A percentile compares a stretch with the other conserved stretches of the same genome.
phyloP scores from a whole-genome alignment of 371 early-diverging fungal species.

The Actinomortierella wolfii region DNA sequence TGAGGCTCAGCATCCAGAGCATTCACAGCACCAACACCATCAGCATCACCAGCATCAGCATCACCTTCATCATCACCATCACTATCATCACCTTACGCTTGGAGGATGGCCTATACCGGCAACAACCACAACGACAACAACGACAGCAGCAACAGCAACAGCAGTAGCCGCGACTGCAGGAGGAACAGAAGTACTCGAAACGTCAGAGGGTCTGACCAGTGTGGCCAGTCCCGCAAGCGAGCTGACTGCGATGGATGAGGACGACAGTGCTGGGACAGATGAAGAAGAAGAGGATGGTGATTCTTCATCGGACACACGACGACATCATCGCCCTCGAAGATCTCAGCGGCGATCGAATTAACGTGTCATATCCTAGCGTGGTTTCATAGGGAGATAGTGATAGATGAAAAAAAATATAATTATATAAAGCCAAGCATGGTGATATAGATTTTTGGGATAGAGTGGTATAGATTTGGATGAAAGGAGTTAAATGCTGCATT shows the following conservation, averaged over 20 bases:
- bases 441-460: too few relatives aligned
- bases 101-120: too few relatives aligned
- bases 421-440: too few relatives aligned
- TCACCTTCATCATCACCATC: too few relatives aligned
- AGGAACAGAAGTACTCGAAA: conserved; percentile 6
- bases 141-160: conserved; percentile 1
- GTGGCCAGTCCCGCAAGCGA: not conserved
- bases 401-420: conserved; percentile 3
- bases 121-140: not conserved
- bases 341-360: too few relatives aligned
- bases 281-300: not conserved
- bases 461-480: too few relatives aligned
- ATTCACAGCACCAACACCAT: too few relatives aligned
- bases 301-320: not conserved
- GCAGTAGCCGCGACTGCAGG: conserved; percentile 7
- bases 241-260: not conserved
- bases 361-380: too few relatives aligned
- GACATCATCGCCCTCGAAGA: too few relatives aligned
- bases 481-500: too few relatives aligned
- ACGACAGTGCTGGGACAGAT: not conserved
- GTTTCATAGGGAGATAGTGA: not conserved
- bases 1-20: not conserved
- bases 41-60: too few relatives aligned
- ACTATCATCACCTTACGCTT: too few relatives aligned
- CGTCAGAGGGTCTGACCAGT: not conserved